Evolutionary conservation across 495 filamentous ascomycete genomes (phyloP).

Genomic region (Stereocaulon alpinum): DNA sequence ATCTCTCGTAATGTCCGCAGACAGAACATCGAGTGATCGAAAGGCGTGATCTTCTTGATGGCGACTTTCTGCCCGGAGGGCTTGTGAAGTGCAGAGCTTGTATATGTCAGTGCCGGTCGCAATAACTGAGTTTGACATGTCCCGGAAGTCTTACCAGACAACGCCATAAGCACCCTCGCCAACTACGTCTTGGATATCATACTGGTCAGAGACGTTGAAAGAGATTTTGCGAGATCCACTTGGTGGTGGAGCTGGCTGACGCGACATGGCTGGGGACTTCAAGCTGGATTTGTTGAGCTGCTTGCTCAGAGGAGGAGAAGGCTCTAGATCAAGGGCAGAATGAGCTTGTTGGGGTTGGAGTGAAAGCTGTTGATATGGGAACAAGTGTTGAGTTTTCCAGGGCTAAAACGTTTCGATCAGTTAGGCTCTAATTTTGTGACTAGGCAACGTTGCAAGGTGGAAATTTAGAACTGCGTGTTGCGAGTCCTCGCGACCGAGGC

Average conservation of each 20-base stretch:
- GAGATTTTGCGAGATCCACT: slow-evolving; percentile 87
- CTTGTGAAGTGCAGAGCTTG: slow-evolving; percentile 96
- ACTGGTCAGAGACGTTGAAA: slow-evolving; percentile 99
- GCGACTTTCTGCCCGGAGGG: slow-evolving; percentile 97
- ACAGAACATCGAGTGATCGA: slow-evolving; percentile 99
- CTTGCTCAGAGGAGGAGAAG: background rate
- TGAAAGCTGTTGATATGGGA: background rate
- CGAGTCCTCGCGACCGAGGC: background rate
- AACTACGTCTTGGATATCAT: slow-evolving; percentile 98
- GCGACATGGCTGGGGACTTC: slow-evolving; percentile 30
- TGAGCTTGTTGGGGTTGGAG: background rate
- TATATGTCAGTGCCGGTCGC: slow-evolving; percentile 18
- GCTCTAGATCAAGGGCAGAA: background rate
- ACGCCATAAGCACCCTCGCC: slow-evolving; percentile 98
- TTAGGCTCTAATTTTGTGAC: background rate
- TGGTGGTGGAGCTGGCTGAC: slow-evolving; percentile 36
- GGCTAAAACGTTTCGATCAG: background rate
- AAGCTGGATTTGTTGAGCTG: background rate
- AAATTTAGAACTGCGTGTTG: background rate
- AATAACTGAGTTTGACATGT: background rate
- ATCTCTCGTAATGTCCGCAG: slow-evolving; percentile 95
- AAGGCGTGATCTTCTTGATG: slow-evolving; percentile 99
- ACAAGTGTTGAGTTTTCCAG: background rate
- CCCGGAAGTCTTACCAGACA: slow-evolving; percentile 64
- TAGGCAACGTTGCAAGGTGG: background rate